Conservation (phyloP, 345 rosid genomes). For the Eucalyptus tenuipes region DNA sequence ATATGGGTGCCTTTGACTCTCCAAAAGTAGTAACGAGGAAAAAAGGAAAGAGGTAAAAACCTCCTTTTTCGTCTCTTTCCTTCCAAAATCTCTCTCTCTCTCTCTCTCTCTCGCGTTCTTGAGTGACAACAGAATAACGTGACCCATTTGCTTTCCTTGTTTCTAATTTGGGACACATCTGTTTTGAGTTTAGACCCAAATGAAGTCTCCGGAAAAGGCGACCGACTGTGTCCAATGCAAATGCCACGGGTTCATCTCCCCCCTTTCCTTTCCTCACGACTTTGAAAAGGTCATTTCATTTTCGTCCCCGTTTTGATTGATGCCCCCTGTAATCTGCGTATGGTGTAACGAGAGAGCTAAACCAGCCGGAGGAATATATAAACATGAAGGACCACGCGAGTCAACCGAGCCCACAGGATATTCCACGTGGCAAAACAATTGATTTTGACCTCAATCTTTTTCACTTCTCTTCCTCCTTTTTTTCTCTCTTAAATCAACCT, state of each 20-base stretch:
- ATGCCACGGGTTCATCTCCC: not conserved
- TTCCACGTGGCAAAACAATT: not conserved
- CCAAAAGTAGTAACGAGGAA: not conserved
- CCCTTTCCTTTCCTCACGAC: not conserved
- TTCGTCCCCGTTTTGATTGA: not conserved
- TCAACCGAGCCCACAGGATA: not conserved
- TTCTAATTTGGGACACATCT: not conserved
- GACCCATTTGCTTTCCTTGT: not conserved
- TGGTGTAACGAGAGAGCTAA: not conserved
- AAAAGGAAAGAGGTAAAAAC: not conserved
- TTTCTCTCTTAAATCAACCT: not conserved
- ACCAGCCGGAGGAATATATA: not conserved
- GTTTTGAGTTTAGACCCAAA: not conserved
- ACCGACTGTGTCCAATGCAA: not conserved
- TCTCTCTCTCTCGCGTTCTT: not conserved
- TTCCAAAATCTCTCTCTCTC: not conserved
- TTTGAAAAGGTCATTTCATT: not conserved
- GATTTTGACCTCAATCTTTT: slow-evolving; percentile 2
- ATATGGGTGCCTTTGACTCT: not conserved
- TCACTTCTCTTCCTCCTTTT: not conserved
- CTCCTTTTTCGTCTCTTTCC: not conserved
- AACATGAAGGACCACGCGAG: not conserved
- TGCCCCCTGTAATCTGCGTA: not conserved
- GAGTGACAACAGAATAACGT: not conserved
- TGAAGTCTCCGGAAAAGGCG: not conserved